A percentile compares a stretch with the other conserved stretches of the same genome.
These are phyloP conservation scores for Passalora sequoiae DNA, from an alignment of 2,329 filamentous ascomycete genomes.

Conservation along the genomic window DNA sequence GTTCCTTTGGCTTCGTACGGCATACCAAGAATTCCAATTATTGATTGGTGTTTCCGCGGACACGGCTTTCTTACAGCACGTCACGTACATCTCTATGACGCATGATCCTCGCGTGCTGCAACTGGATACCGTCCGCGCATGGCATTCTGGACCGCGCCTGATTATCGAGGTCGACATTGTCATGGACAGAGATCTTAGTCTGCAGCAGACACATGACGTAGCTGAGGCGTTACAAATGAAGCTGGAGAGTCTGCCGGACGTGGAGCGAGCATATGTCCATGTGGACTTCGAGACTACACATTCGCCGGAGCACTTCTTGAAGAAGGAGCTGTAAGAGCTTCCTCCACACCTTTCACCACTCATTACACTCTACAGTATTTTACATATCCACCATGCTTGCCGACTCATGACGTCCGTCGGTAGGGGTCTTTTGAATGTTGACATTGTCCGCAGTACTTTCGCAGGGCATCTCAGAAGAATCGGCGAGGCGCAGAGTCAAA, in stretches of 20 bases:
- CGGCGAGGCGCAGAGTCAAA: too few species aligned
- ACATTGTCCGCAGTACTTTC: too few species aligned
- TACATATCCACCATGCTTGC: too few species aligned
- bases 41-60: constrained; percentile 85
- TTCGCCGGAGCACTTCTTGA: constrained; percentile 76
- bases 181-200: constrained; percentile 69
- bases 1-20: constrained; percentile 75
- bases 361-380: too few species aligned
- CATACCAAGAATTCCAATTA: constrained; percentile 82
- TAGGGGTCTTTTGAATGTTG: too few species aligned
- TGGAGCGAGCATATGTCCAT: constrained; percentile 93
- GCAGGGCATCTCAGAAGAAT: too few species aligned
- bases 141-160: constrained; percentile 80
- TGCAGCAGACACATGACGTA: constrained; percentile 81
- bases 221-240: constrained; percentile 93
- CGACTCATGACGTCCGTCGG: too few species aligned
- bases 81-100: constrained; percentile 91
- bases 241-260: constrained; percentile 82
- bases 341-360: not conserved
- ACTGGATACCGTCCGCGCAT: constrained; percentile 92
- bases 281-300: constrained; percentile 96
- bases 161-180: constrained; percentile 96
- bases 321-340: constrained; percentile 54
- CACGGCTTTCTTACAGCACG: constrained; percentile 81
- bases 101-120: constrained; percentile 75